phyloP scores from a whole-genome alignment of 2,329 filamentous ascomycete species.

The Cryphonectria nitschkei region DNA sequence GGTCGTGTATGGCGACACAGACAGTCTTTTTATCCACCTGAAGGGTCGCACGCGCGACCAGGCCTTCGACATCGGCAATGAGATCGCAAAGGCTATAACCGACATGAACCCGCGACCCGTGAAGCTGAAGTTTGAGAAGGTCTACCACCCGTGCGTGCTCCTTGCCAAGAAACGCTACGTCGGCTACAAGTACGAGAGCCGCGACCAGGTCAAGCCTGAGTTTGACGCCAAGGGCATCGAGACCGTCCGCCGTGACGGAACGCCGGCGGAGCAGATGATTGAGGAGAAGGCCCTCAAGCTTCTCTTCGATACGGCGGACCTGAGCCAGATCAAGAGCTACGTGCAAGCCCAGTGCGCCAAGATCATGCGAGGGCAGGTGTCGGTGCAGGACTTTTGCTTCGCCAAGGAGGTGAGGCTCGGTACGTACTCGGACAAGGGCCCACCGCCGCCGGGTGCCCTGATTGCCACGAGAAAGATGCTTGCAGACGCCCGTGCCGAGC shows the following conservation, averaged over 20 bases:
- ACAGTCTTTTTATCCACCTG: slow-evolving; percentile 89
- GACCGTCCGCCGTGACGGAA: slow-evolving; percentile 92
- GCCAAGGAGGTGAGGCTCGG: slow-evolving; percentile 89
- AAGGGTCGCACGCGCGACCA: slow-evolving; percentile 85
- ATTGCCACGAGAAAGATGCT: slow-evolving; percentile 88
- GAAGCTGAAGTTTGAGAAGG: slow-evolving; percentile 98
- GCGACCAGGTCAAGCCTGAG: slow-evolving; percentile 75
- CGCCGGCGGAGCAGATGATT: slow-evolving; percentile 93
- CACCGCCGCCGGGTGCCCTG: slow-evolving; percentile 82
- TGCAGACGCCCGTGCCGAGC: slow-evolving; percentile 81
- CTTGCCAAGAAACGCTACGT: slow-evolving; percentile 98
- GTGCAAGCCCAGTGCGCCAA: slow-evolving; percentile 90
- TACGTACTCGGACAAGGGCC: slow-evolving; percentile 80
- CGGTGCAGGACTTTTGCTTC: slow-evolving; percentile 95
- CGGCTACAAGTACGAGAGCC: slow-evolving; percentile 91
- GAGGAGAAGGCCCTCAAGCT: slow-evolving; percentile 89
- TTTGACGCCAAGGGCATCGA: slow-evolving; percentile 99
- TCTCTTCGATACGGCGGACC: slow-evolving; percentile 86
- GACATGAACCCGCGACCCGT: slow-evolving; percentile 87
- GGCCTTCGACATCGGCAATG: slow-evolving; percentile 89
- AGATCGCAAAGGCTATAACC: slow-evolving; percentile 87
- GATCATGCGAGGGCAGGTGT: slow-evolving; percentile 87
- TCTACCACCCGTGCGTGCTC: slow-evolving; percentile 93
- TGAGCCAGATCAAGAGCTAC: slow-evolving; percentile 86
- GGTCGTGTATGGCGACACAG: slow-evolving; percentile 97